These are phyloP conservation scores for Albophoma yamanashiensis DNA, from an alignment of 2,329 filamentous ascomycete species.

Conservation along the genomic window DNA sequence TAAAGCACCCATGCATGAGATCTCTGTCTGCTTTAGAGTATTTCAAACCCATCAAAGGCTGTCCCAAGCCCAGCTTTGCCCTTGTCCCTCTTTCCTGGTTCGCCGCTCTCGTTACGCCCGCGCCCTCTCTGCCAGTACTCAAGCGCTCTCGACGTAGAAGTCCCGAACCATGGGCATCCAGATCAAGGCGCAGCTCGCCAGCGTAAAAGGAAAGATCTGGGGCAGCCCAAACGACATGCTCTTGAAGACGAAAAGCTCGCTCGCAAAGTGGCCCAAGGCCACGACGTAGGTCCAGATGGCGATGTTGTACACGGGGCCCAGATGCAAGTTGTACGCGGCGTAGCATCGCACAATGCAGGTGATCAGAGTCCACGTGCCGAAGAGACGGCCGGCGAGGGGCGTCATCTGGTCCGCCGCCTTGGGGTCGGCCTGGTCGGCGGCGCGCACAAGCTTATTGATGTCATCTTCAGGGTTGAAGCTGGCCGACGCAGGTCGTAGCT, in stretches of 20 bases:
- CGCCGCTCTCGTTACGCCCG: not conserved
- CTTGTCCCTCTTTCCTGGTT: not conserved
- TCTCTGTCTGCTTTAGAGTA: not conserved
- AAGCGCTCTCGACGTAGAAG: conserved; percentile 48
- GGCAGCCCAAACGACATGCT: conserved; percentile 55
- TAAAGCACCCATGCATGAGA: not conserved
- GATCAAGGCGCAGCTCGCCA: conserved; percentile 38
- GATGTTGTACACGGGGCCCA: conserved; percentile 66
- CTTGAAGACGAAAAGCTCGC: conserved; percentile 71
- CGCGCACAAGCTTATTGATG: conserved; percentile 37
- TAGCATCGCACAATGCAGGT: conserved; percentile 69
- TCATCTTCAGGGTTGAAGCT: conserved; percentile 41
- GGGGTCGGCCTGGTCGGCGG: conserved; percentile 27
- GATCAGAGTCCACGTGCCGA: conserved; percentile 81
- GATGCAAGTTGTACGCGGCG: conserved; percentile 70
- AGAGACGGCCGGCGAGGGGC: conserved; percentile 65
- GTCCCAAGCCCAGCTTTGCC: not conserved
- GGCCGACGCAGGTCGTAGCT: conserved; percentile 27
- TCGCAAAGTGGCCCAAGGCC: conserved; percentile 67
- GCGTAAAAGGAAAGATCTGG: conserved; percentile 42
- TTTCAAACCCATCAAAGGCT: not conserved
- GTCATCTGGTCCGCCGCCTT: conserved; percentile 53
- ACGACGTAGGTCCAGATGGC: conserved; percentile 73
- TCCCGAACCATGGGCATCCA: conserved; percentile 60
- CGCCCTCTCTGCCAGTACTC: not conserved